These are phyloP conservation scores for Neurospora hispaniola DNA, from an alignment of 495 filamentous ascomycete species.

Conservation along the genomic window DNA sequence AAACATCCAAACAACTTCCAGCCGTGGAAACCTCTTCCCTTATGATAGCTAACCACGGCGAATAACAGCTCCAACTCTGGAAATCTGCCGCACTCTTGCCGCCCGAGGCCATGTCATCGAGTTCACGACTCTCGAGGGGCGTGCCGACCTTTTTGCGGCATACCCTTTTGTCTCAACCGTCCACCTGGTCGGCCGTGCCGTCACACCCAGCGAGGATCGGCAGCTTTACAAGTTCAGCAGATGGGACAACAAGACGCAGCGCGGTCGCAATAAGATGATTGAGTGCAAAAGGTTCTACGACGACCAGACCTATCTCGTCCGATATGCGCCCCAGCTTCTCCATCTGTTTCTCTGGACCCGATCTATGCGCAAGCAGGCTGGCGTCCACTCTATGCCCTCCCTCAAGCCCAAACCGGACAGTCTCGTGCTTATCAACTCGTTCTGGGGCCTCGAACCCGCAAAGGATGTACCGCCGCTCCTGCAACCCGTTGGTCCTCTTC, in stretches of 20 bases:
- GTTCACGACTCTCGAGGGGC: constrained; percentile 29
- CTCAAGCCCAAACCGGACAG: constrained; percentile 27
- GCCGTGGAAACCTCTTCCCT: background rate
- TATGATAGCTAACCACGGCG: background rate
- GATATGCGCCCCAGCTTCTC: constrained; percentile 14
- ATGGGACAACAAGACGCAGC: constrained; percentile 19
- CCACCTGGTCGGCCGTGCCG: constrained; percentile 13
- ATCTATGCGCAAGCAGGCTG: constrained; percentile 21
- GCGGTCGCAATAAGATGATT: constrained; percentile 17
- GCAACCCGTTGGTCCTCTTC: constrained; percentile 26
- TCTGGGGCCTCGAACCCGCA: constrained; percentile 30
- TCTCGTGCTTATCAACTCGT: constrained; percentile 31
- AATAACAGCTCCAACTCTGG: constrained; percentile 23
- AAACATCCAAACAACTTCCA: too few species aligned
- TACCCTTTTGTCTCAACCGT: constrained; percentile 20
- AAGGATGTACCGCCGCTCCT: constrained; percentile 28
- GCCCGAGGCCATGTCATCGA: constrained; percentile 26
- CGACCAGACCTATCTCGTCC: constrained; percentile 19
- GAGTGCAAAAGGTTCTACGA: constrained; percentile 23
- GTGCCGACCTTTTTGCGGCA: constrained; percentile 22
- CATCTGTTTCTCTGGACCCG: constrained; percentile 16
- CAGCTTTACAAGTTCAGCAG: constrained; percentile 23
- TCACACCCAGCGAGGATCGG: constrained; percentile 3
- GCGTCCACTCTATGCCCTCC: constrained; percentile 16
- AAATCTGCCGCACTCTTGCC: constrained; percentile 26